phyloP scores from a whole-genome alignment of 1,284 basidiomycete genomes.

The Rhodotorula sp. region DNA sequence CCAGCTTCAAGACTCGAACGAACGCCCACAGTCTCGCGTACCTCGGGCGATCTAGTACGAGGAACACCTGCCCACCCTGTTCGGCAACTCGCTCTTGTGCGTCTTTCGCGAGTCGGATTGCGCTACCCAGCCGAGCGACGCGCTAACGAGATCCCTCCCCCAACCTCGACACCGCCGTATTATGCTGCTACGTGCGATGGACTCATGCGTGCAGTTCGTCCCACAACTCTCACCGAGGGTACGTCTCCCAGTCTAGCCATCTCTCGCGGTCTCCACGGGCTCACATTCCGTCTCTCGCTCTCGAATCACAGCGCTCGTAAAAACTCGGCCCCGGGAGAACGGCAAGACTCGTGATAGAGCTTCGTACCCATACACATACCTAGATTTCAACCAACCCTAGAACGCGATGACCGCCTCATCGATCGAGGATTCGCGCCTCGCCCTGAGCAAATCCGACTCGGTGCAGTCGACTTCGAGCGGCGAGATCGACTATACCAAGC shows the following conservation, averaged over 20 bases:
- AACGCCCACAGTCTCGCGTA: background rate
- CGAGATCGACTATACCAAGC: constrained; percentile 25
- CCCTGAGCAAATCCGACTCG: background rate
- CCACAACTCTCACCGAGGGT: constrained; percentile 36
- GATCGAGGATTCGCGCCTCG: background rate
- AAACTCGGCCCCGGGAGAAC: constrained; percentile 29
- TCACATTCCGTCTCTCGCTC: background rate
- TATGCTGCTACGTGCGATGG: background rate
- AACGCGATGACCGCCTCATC: constrained; percentile 5
- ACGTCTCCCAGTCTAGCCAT: background rate
- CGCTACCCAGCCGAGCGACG: background rate
- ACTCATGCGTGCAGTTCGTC: constrained; percentile 16
- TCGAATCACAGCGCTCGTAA: constrained; percentile 23
- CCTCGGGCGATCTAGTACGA: constrained; percentile 5
- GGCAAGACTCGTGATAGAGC: constrained; percentile 5
- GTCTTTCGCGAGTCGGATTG: background rate
- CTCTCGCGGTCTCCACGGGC: background rate
- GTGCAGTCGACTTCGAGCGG: constrained; percentile 24
- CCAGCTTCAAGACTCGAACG: background rate
- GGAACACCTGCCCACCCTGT: constrained; percentile 6
- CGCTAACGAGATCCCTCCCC: background rate
- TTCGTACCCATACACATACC: background rate
- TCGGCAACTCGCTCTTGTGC: constrained; percentile 11
- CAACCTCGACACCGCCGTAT: no score
- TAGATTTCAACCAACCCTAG: background rate